phyloP scores from a whole-genome alignment of 805 yeast species.

The Yarrowia bubula region DNA sequence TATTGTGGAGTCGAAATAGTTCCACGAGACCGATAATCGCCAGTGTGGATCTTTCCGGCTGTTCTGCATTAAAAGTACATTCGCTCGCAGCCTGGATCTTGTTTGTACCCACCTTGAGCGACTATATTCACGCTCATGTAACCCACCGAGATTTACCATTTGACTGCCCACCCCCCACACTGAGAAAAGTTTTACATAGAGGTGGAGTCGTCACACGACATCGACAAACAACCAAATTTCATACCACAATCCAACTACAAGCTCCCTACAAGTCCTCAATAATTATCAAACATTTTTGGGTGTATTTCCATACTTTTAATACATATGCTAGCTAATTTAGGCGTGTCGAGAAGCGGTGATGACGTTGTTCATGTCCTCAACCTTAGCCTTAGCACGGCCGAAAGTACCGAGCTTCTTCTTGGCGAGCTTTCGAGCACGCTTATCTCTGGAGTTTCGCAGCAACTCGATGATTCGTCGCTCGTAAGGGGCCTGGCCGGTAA shows the following conservation, averaged over 20 bases:
- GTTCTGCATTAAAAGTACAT: no score
- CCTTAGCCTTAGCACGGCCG: slow-evolving; percentile 99
- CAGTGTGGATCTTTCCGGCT: no score
- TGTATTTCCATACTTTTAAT: slow-evolving; percentile 26
- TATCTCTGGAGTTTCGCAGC: slow-evolving; percentile 99
- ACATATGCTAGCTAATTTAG: slow-evolving; percentile 23
- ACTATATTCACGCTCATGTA: background rate
- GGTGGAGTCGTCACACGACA: background rate
- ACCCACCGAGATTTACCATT: background rate
- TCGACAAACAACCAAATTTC: background rate
- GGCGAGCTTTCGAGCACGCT: slow-evolving; percentile 99
- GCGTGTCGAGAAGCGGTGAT: slow-evolving; percentile 86
- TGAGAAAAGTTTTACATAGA: background rate
- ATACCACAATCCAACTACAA: background rate
- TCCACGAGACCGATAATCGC: no score
- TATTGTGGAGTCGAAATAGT: no score
- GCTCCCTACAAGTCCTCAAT: background rate
- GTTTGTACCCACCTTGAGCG: background rate
- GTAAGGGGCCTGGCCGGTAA: slow-evolving; percentile 98
- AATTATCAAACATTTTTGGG: slow-evolving; percentile 12
- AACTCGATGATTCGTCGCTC: slow-evolving; percentile 99
- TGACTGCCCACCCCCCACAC: background rate
- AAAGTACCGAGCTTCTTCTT: slow-evolving; percentile 99
- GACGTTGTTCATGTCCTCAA: slow-evolving; percentile 95
- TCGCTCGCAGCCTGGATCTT: no score